A percentile compares a stretch with the other conserved stretches of the same genome.
Evolutionary conservation across 331 rosid species (phyloP).

Genomic region (Quercus tomentella): DNA sequence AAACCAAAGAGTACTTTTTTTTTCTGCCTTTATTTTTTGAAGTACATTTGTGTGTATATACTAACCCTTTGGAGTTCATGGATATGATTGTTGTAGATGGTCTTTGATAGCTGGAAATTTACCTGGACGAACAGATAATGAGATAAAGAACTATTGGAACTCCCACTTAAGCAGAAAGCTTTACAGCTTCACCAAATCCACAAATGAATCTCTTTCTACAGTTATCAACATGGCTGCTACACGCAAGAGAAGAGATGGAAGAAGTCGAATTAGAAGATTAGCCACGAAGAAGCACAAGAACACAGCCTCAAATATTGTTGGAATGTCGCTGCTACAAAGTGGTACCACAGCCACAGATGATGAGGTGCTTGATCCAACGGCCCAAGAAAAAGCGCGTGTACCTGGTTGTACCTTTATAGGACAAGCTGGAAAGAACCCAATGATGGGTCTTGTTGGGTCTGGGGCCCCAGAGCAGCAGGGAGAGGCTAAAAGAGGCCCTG

Average conservation of each 20-base stretch:
- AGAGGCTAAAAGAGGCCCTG: neutral
- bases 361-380: conserved; percentile 1
- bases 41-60: neutral
- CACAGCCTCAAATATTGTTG: neutral
- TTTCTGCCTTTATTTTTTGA: too few relatives aligned
- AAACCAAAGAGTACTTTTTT: too few relatives aligned
- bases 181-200: conserved; percentile 47
- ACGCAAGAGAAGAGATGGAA: conserved; percentile 22
- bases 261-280: conserved; percentile 19
- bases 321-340: neutral
- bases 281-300: conserved; percentile 22
- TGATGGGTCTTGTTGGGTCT: neutral
- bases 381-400: neutral
- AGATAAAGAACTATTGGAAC: conserved; percentile 87
- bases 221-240: neutral
- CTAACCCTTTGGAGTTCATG: neutral
- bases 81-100: conserved; percentile 52
- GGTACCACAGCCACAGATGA: neutral
- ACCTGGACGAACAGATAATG: conserved; percentile 85
- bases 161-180: conserved; percentile 70
- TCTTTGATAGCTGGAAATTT: conserved; percentile 71
- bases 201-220: conserved; percentile 30
- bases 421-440: conserved; percentile 16
- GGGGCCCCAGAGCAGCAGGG: neutral
- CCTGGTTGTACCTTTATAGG: neutral